These are phyloP conservation scores for Colletotrichum tofieldiae DNA, from an alignment of 2,329 filamentous ascomycete species.

Conservation along the genomic window DNA sequence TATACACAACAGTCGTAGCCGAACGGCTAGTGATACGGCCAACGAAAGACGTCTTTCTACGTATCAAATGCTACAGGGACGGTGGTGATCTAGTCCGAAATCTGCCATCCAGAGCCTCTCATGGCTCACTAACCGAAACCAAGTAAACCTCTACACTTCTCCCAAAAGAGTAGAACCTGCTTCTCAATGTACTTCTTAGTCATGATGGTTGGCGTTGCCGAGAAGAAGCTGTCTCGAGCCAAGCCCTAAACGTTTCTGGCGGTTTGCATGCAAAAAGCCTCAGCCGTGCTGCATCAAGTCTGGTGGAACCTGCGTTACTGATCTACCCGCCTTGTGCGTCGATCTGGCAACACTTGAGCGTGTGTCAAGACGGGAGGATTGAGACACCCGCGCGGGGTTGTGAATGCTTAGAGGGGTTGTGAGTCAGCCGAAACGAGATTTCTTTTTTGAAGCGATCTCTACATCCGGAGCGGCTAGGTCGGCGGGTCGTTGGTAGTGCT, in stretches of 20 bases:
- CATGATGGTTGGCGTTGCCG: background rate
- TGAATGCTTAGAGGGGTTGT: background rate
- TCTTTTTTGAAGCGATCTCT: background rate
- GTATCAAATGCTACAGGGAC: background rate
- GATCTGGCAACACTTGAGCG: background rate
- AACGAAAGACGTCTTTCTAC: background rate
- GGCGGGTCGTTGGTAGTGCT: background rate
- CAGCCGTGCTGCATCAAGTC: background rate
- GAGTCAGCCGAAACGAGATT: background rate
- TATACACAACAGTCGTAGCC: background rate
- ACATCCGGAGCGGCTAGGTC: background rate
- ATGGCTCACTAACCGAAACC: background rate
- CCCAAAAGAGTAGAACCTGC: background rate
- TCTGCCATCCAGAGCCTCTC: background rate
- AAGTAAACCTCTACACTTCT: background rate
- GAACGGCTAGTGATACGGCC: background rate
- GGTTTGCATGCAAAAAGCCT: background rate
- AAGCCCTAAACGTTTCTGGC: background rate
- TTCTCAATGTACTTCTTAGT: background rate
- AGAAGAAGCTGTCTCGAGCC: background rate
- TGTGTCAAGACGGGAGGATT: background rate
- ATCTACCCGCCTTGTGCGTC: background rate
- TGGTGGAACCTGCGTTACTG: background rate
- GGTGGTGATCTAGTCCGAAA: background rate
- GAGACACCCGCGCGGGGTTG: slow-evolving; percentile 3